Evolutionary conservation across 108 stramenopile genomes (phyloP), one percentile per base, ranked within the genome.

Genomic region (Cyclotella choctawhatcheeana): DNA sequence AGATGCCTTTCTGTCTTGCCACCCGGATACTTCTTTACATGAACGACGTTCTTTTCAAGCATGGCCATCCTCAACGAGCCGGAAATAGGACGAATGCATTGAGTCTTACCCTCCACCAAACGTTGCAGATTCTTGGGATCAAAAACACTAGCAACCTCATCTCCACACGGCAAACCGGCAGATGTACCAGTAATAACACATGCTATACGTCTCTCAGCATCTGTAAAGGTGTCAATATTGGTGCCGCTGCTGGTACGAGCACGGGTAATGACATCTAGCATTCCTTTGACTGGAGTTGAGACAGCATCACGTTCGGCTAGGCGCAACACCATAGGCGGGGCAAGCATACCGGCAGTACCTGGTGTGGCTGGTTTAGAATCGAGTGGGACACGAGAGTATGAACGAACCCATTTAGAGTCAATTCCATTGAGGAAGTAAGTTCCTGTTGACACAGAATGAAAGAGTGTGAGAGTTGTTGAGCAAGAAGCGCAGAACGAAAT

Each of bases 151-250:
- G 73, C 72, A 1, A 59, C 56, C 6, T 83, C 64, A 25, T 77
- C 81, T 25, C 71, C 77, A 21, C 94, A 94, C 3, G 98, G 98
- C 44, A 98, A 79, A 10, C 97, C 98, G 29, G 95, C 93, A 14
- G 95, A 91, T 27, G 95, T 96, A 18, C 98, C 98, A 2, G 98
- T 96, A 69, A 98, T 94, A 32, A 97, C 96, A 72, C 96, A 93
- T 30, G 90, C 84, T 30, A 91, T 73, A 14, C 86, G 86, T 64
- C 78, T 79, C 35, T 75, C 74, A 22, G 84, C 83, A 21, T 87
- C 86, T 37, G 77, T 79, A 40, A 34, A 58, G 29, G 78, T 75
- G 62, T 88, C 89, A 27, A 77, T 62, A 51, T 60, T 76, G 59
- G 77, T 84, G 18, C 64, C 85, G 48, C 45, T 64, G 21, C 18